Evolutionary conservation across 2,329 filamentous ascomycete genomes (phyloP).

Genomic region (Aspergillus caelatus): DNA sequence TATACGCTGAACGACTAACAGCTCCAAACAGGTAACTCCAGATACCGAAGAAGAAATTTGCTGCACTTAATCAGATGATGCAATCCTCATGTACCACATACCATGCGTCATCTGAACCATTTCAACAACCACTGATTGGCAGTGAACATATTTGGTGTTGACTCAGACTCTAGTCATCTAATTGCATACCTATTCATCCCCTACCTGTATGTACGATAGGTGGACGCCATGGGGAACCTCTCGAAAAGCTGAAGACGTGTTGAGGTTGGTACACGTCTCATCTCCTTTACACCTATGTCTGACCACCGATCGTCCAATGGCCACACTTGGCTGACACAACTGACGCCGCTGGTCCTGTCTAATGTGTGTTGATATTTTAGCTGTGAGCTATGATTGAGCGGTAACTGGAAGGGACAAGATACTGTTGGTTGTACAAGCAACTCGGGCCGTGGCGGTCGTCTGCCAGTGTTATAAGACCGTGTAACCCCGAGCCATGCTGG

Average conservation of each 20-base stretch:
- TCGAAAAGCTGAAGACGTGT: not conserved
- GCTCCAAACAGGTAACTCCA: too few species aligned
- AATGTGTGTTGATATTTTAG: not conserved
- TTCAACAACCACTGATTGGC: not conserved
- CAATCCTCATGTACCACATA: not conserved
- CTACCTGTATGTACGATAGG: not conserved
- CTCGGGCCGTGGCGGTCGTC: slow-evolving; percentile 3
- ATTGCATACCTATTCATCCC: not conserved
- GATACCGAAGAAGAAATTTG: too few species aligned
- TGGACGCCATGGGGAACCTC: not conserved
- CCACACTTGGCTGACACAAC: not conserved
- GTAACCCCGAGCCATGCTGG: not conserved
- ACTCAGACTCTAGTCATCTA: not conserved
- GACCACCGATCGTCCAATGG: not conserved
- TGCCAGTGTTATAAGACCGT: not conserved
- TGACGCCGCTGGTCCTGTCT: not conserved
- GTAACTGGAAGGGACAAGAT: not conserved
- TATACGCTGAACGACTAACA: not conserved
- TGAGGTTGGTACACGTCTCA: not conserved
- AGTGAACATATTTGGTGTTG: not conserved
- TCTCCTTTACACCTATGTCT: not conserved
- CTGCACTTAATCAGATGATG: not conserved
- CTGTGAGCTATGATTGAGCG: not conserved
- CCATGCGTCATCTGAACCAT: not conserved
- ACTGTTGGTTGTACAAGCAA: not conserved